phyloP scores from a whole-genome alignment of 2,329 filamentous ascomycete species.

The Xylaria sp. region DNA sequence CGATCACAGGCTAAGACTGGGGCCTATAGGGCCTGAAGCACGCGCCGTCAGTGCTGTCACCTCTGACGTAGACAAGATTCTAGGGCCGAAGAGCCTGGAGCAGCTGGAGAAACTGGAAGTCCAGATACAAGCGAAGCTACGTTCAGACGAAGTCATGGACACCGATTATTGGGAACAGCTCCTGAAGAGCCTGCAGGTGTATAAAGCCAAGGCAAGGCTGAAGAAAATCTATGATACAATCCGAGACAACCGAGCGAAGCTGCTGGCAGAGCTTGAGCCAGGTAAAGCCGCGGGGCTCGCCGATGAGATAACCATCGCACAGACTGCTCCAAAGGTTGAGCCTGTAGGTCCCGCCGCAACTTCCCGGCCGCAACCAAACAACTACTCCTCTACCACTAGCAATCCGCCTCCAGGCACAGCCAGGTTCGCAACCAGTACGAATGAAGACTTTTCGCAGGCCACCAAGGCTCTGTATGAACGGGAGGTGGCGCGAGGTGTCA shows the following conservation, averaged over 20 bases:
- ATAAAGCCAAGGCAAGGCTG: slow-evolving; percentile 90
- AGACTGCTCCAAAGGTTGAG: slow-evolving; percentile 47
- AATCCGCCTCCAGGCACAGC: slow-evolving; percentile 67
- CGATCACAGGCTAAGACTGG: slow-evolving; percentile 75
- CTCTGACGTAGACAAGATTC: slow-evolving; percentile 86
- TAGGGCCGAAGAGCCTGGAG: slow-evolving; percentile 85
- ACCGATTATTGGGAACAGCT: slow-evolving; percentile 98
- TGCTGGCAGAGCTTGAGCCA: slow-evolving; percentile 73
- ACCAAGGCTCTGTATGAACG: slow-evolving; percentile 92
- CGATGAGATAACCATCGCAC: slow-evolving; percentile 54
- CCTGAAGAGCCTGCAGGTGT: slow-evolving; percentile 83
- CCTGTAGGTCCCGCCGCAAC: slow-evolving; percentile 40
- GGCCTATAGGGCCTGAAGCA: slow-evolving; percentile 70
- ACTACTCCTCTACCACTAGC: slow-evolving; percentile 48
- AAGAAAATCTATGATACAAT: slow-evolving; percentile 82
- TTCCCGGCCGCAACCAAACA: slow-evolving; percentile 38
- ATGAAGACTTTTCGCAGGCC: slow-evolving; percentile 85
- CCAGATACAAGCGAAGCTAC: slow-evolving; percentile 87
- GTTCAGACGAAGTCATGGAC: slow-evolving; percentile 91
- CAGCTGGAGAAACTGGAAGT: slow-evolving; percentile 87
- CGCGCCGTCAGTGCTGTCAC: slow-evolving; percentile 85
- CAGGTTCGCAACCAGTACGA: slow-evolving; percentile 74
- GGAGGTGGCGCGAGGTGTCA: slow-evolving; percentile 89
- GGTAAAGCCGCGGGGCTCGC: slow-evolving; percentile 67
- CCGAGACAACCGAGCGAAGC: slow-evolving; percentile 73